Evolutionary conservation across 2,329 filamentous ascomycete species (phyloP), one percentile per base, ranked within the genome.

Genomic region (Arachnopeziza araneosa): DNA sequence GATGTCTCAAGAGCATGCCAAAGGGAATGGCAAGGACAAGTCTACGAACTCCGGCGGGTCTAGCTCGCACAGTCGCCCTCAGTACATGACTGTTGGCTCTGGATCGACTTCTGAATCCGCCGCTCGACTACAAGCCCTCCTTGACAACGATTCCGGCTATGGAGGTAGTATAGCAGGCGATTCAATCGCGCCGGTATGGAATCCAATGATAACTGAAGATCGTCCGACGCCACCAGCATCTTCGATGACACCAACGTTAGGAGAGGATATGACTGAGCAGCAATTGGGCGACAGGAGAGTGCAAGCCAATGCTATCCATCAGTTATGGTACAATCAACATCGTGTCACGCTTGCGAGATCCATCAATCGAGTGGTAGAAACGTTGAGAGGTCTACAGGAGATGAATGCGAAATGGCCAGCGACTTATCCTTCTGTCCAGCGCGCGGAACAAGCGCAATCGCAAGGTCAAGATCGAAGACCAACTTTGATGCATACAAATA

Each of bases 321-420:
- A 98, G 77, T 83, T 98, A 66, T 91, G 90, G 80, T 97, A 96
- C 77, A 98, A 98, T 75, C 86, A 91, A 70, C 96, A 98, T 73
- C 87, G 93, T 61, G 90, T 87, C 6, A 86, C 90, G 32, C 84
- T 99, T n/a, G 91, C 86, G 51, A 88, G 93, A 61, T 89, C 92
- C 17, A 97, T 99, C 71, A 90, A 87, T 70, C 85, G 87, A 67
- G 93, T 93, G 9, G 85, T 97, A 60, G 91, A 97, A 62, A 85
- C 91, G 1, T 77, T 99, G 65, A 88, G 89, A 73, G 85, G 85
- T 61, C 82, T 99, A 60, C 93, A 96, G 74, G 83, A 93, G 64
- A 95, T 91, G 82, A 99, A 99, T 71, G 79, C 88, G 17, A 84
- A 87, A 70, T 98, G 95, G 95, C 95, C 95, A 1, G 93, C 93